Conservation (phyloP, 2,329 filamentous ascomycete species). For the Ceratocystis harringtonii region DNA sequence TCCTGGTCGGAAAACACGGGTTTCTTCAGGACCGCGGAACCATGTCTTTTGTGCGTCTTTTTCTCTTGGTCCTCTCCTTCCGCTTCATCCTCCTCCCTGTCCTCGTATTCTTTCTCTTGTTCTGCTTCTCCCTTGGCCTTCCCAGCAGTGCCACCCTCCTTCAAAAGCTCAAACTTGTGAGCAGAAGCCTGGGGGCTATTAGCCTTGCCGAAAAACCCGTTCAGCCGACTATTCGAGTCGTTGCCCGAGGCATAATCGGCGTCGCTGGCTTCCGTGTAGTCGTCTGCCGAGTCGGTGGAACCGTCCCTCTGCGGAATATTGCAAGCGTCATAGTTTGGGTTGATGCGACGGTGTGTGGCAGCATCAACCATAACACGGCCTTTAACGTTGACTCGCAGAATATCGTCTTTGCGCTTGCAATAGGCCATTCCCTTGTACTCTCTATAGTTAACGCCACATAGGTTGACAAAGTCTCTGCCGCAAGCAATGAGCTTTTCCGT, state of each 20-base stretch:
- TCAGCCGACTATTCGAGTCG: background rate
- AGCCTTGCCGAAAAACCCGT: background rate
- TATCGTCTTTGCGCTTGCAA: constrained; percentile 60
- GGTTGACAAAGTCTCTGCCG: constrained; percentile 66
- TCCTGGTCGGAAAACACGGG: constrained; percentile 65
- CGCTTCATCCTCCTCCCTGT: background rate
- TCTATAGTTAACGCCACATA: constrained; percentile 73
- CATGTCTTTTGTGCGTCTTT: background rate
- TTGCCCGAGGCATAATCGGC: background rate
- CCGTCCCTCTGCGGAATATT: background rate
- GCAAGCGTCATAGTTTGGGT: constrained; percentile 59
- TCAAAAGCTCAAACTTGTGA: background rate
- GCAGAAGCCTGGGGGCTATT: background rate
- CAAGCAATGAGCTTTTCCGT: constrained; percentile 56
- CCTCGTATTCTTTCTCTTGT: background rate
- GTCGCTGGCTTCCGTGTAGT: background rate
- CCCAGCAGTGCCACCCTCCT: background rate
- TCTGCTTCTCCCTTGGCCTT: background rate
- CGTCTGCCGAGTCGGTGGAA: background rate
- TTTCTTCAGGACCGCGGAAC: background rate
- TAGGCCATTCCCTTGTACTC: constrained; percentile 74
- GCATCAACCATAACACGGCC: constrained; percentile 82
- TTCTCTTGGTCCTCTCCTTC: background rate
- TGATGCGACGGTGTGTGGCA: constrained; percentile 64
- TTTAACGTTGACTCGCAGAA: constrained; percentile 71